Conservation (phyloP, 129 eudicot genomes). For the Lactuca sativa region DNA sequence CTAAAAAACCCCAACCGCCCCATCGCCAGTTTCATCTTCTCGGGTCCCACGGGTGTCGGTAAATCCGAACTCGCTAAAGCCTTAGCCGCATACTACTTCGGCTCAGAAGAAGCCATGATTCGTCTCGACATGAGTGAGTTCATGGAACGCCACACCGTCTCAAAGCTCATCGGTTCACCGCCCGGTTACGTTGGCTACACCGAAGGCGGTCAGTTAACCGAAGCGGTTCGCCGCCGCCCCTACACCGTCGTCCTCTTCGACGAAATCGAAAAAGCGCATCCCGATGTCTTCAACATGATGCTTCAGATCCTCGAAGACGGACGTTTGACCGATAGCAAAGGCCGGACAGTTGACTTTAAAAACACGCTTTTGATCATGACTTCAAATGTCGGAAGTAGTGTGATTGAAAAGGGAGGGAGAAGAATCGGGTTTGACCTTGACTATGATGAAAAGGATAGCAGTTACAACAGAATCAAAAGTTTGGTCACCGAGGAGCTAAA, state of each 20-base stretch:
- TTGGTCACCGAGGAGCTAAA: conserved; percentile 75
- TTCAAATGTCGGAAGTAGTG: conserved; percentile 84
- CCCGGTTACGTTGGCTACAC: conserved; percentile 94
- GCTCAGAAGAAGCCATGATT: conserved; percentile 94
- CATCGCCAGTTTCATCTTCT: conserved; percentile 84
- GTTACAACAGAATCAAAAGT: conserved; percentile 74
- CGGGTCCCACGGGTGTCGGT: conserved; percentile 96
- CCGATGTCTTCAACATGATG: conserved; percentile 92
- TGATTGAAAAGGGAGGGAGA: conserved; percentile 77
- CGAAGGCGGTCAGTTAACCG: conserved; percentile 90
- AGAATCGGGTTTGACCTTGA: conserved; percentile 72
- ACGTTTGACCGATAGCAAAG: conserved; percentile 84
- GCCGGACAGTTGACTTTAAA: conserved; percentile 83
- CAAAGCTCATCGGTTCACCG: conserved; percentile 91
- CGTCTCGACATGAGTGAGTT: conserved; percentile 91
- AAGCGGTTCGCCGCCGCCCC: conserved; percentile 87
- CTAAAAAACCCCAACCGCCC: conserved; percentile 90
- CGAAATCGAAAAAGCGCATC: conserved; percentile 88
- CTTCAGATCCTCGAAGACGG: conserved; percentile 94
- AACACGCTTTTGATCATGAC: conserved; percentile 92
- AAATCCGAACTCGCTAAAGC: conserved; percentile 88
- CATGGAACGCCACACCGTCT: conserved; percentile 94
- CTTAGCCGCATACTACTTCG: conserved; percentile 86
- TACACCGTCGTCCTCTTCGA: conserved; percentile 86
- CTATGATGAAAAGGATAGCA: conserved; percentile 64